Percentiles rank a stretch among this genome's conserved stretches.
phyloP scores from a whole-genome alignment of 352 stramenopile genomes.

The Phytophthora citrophthora region DNA sequence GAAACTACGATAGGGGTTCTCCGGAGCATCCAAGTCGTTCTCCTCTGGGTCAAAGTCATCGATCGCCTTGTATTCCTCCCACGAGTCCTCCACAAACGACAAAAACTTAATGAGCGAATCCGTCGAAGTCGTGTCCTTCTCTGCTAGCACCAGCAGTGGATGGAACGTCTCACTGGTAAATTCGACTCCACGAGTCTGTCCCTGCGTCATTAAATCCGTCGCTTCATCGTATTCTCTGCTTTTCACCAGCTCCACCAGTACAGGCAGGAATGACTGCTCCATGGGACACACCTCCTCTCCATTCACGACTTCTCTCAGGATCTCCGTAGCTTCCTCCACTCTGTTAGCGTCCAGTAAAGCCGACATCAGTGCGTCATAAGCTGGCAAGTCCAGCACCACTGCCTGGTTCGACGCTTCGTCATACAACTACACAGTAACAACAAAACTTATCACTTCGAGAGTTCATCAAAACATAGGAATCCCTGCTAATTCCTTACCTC shows the following conservation, averaged over 20 bases:
- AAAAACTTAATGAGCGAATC: slow-evolving; percentile 68
- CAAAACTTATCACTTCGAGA: slow-evolving; percentile 10
- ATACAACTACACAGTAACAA: slow-evolving; percentile 44
- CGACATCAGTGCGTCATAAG: slow-evolving; percentile 57
- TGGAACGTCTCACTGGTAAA: slow-evolving; percentile 71
- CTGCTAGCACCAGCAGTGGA: slow-evolving; percentile 52
- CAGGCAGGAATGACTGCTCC: slow-evolving; percentile 51
- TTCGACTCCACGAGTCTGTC: slow-evolving; percentile 45
- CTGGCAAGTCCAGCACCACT: slow-evolving; percentile 61
- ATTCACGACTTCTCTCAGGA: slow-evolving; percentile 53
- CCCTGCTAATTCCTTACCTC: slow-evolving; percentile 35
- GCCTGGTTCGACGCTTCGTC: slow-evolving; percentile 64
- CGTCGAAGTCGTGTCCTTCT: slow-evolving; percentile 52
- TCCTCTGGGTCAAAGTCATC: slow-evolving; percentile 41
- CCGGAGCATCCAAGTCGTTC: slow-evolving; percentile 26
- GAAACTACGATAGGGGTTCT: slow-evolving; percentile 31
- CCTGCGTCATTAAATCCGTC: slow-evolving; percentile 52
- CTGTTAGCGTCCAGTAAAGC: slow-evolving; percentile 51
- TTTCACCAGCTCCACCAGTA: slow-evolving; percentile 53
- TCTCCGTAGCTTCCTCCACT: slow-evolving; percentile 56
- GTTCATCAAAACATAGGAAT: slow-evolving; percentile 6
- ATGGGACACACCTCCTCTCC: slow-evolving; percentile 52
- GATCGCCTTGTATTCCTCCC: slow-evolving; percentile 66
- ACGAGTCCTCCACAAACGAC: slow-evolving; percentile 66
- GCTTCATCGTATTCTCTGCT: slow-evolving; percentile 48